These are phyloP conservation scores for Cyclaneusma minus DNA, from an alignment of 2,329 filamentous ascomycete genomes.

Conservation along the genomic window DNA sequence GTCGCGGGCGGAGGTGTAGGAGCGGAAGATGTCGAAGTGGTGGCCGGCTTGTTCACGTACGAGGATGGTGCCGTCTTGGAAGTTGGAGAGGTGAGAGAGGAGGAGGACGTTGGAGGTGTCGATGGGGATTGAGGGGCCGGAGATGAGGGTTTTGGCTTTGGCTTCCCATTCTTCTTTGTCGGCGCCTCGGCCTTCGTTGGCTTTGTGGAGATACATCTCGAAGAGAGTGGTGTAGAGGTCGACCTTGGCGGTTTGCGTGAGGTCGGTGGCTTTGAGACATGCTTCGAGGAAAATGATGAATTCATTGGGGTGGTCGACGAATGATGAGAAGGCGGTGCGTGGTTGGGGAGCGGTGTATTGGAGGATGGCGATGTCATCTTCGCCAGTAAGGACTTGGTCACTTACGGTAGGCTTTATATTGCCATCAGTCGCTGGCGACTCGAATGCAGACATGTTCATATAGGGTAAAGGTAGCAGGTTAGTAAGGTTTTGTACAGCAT, in stretches of 20 bases:
- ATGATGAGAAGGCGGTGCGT: constrained; percentile 83
- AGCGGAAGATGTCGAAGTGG: constrained; percentile 89
- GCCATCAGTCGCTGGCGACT: constrained; percentile 34
- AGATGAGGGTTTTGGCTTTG: constrained; percentile 80
- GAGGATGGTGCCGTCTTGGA: constrained; percentile 77
- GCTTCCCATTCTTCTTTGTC: constrained; percentile 71
- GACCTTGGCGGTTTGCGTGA: constrained; percentile 60
- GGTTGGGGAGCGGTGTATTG: constrained; percentile 71
- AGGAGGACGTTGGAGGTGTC: constrained; percentile 90
- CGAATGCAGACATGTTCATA: constrained; percentile 49
- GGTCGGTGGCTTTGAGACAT: constrained; percentile 54
- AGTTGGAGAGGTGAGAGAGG: constrained; percentile 81
- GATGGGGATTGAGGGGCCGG: constrained; percentile 67
- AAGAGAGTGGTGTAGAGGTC: constrained; percentile 93
- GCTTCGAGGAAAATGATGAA: constrained; percentile 90
- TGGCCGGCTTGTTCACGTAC: constrained; percentile 90
- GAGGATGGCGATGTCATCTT: constrained; percentile 21
- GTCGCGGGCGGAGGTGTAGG: constrained; percentile 84
- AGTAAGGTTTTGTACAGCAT: constrained; percentile 72
- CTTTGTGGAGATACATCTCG: constrained; percentile 93
- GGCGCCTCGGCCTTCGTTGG: constrained; percentile 56
- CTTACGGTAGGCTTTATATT: constrained; percentile 34
- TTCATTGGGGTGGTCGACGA: constrained; percentile 83
- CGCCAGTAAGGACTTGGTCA: constrained; percentile 35
- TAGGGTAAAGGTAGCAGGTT: constrained; percentile 75